Conservation (phyloP, 225 moss, liverwort and hornwort genomes). For the Antitrichia curtipendula region DNA sequence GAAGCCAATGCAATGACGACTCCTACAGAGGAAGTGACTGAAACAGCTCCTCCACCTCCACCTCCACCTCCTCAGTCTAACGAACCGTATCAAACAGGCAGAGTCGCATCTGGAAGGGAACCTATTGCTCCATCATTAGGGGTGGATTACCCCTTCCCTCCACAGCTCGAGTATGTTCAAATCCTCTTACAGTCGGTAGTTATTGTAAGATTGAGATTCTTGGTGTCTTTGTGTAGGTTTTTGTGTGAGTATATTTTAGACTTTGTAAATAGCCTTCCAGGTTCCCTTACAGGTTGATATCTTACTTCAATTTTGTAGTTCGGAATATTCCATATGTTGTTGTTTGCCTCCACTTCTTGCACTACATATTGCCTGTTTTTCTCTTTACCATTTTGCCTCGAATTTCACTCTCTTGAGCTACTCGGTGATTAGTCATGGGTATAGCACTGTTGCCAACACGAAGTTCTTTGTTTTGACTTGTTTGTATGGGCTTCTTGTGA, state of each 20-base stretch:
- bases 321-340: background rate
- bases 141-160: conserved; percentile 87
- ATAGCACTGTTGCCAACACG: background rate
- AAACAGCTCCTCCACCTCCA: background rate
- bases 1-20: conserved; percentile 1
- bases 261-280: background rate
- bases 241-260: background rate
- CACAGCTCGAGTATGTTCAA: conserved; percentile 68
- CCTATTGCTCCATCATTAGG: conserved; percentile 72
- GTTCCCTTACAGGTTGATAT: background rate
- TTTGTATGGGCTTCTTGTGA: background rate
- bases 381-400: background rate
- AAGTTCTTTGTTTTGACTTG: background rate
- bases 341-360: background rate
- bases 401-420: background rate
- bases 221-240: background rate
- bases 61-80: conserved; percentile 5
- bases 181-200: background rate
- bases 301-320: background rate
- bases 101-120: conserved; percentile 15
- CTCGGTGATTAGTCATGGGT: background rate
- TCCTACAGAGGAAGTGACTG: background rate
- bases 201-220: background rate
- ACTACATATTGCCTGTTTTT: background rate
- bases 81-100: background rate